Conservation (phyloP, 2,329 filamentous ascomycete species). For the Cercospora sojina region DNA sequence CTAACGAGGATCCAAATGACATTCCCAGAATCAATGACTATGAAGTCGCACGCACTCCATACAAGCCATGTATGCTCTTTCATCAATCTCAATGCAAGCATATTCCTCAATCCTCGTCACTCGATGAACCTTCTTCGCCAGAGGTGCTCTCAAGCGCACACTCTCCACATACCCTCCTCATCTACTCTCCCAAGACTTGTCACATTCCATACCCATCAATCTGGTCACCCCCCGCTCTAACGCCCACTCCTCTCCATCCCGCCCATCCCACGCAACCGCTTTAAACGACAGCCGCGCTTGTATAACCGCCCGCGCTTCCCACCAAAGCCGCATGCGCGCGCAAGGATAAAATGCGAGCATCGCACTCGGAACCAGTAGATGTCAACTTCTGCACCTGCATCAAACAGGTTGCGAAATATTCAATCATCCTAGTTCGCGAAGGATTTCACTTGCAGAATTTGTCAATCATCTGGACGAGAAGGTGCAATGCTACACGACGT, state of each 20-base stretch:
- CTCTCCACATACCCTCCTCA: neutral
- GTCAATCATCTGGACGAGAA: neutral
- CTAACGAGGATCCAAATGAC: neutral
- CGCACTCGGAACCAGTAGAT: neutral
- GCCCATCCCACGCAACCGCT: neutral
- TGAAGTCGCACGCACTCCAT: neutral
- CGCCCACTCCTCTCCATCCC: neutral
- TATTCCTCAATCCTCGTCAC: neutral
- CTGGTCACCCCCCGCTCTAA: neutral
- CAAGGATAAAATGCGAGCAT: neutral
- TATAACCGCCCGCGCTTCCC: neutral
- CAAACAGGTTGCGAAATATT: neutral
- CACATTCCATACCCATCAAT: neutral
- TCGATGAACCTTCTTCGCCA: neutral
- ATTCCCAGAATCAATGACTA: neutral
- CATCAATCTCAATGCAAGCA: neutral
- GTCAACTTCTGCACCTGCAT: neutral
- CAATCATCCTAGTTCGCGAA: neutral
- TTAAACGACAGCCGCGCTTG: neutral
- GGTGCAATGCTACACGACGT: neutral
- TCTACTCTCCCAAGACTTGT: neutral
- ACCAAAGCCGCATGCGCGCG: neutral
- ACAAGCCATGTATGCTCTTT: neutral
- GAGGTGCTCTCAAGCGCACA: neutral
- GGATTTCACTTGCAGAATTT: neutral